Base-by-base conservation (phyloP, 768 basidiomycete genomes). In the button mushroom (Agaricus bisporus) region DNA sequence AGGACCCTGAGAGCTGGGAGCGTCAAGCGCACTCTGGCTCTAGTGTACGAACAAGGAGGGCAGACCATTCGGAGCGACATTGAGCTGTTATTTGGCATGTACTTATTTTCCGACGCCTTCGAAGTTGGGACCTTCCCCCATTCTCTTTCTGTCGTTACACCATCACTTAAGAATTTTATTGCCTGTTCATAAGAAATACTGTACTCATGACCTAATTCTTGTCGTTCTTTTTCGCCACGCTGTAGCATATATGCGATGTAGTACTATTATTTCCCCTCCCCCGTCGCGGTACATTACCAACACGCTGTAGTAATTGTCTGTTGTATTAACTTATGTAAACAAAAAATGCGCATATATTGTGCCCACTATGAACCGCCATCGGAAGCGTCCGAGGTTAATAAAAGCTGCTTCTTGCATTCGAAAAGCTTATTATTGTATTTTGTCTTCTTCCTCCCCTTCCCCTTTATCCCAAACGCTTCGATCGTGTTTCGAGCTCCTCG, bases 1-100 rank as follows among this genome's bases (percentile, higher is more conserved):
- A 92, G 64, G 83, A 83, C 11, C 81, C 78, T 41, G 62, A 64
- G 17, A 50, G 64, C 18, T 91, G 88, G 88, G 84, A 88, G 59
- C 75, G 77, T 48, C 80, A 78, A 62, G 74, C 70, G 28, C 70
- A 72, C 43, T 64, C 74, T 41, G 72, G 68, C 45, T 64, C 58
- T 56, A 55, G 57, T 60, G 45, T 66, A 41, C 68, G 73, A 37
- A 36, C 45, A n/a, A 72, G 73, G 62, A 67, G 67, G 49, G 55
- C 63, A 50, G 68, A 70, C 25, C 56, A 54, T 28, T 65, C 36
- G 25, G 50, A 50, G 2, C 44, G 55, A 29, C 54, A 55, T 44
- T 55, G 29, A 55, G 20, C 26, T 28, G n/a, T 26, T 29, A 25
- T 48, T 41, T 25, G 20, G 36, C 9, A 12, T 17, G 28, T 39